Percentiles rank a stretch among this genome's conserved stretches.
Conservation (phyloP, 371 early-diverging fungal species). For the Mucor sp. region DNA sequence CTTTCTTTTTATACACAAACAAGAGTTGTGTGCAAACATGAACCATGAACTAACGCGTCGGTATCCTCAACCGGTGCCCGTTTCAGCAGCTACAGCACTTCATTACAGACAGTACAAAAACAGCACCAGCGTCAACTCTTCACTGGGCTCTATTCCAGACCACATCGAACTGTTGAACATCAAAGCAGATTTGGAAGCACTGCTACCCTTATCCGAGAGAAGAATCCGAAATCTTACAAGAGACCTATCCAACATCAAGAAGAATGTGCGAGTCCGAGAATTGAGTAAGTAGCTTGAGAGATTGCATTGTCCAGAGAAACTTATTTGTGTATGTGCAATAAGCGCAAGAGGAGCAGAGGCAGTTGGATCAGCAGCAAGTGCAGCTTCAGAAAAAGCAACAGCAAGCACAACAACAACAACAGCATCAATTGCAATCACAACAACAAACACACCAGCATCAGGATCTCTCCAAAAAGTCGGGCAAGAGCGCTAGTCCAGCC, state of each 20-base stretch:
- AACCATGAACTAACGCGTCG: slow-evolving; percentile 22
- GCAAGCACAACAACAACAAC: not conserved
- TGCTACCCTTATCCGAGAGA: slow-evolving; percentile 37
- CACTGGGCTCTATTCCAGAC: slow-evolving; percentile 34
- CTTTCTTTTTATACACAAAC: not conserved
- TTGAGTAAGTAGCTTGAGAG: not conserved
- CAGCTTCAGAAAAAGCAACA: slow-evolving; percentile 1
- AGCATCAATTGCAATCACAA: not conserved
- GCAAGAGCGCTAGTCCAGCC: slow-evolving; percentile 1
- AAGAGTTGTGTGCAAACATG: slow-evolving; percentile 6
- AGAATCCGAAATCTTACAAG: slow-evolving; percentile 29
- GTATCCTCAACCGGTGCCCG: slow-evolving; percentile 30
- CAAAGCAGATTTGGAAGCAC: slow-evolving; percentile 41
- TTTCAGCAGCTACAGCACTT: slow-evolving; percentile 35
- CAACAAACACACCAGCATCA: not conserved
- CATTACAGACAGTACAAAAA: slow-evolving; percentile 30
- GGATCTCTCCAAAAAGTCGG: not conserved
- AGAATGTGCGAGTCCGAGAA: slow-evolving; percentile 13
- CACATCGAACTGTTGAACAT: slow-evolving; percentile 38
- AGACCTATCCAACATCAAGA: slow-evolving; percentile 29
- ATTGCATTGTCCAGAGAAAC: not conserved
- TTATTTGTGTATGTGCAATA: not conserved
- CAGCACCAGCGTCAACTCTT: slow-evolving; percentile 26
- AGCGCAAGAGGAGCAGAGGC: slow-evolving; percentile 7
- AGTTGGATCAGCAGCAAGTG: not conserved